Evolutionary conservation across 2,329 filamentous ascomycete genomes (phyloP).

Genomic region (Cordyceps militaris): DNA sequence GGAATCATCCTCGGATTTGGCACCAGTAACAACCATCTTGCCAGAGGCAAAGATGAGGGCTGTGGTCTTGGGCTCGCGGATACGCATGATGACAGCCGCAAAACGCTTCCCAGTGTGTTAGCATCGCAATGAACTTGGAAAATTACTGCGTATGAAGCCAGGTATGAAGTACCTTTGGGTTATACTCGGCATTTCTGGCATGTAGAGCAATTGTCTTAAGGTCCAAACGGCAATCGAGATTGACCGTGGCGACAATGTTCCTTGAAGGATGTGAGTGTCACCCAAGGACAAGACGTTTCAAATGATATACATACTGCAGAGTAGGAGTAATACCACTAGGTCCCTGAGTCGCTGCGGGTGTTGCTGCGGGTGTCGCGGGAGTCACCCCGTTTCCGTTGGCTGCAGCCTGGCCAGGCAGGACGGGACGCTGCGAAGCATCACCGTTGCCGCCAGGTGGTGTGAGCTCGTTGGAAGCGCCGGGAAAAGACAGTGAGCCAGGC

Average conservation of each 20-base stretch:
- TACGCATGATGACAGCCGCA: constrained; percentile 98
- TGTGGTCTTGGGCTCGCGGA: constrained; percentile 97
- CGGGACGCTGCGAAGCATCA: constrained; percentile 36
- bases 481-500: constrained; percentile 86
- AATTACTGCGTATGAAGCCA: constrained; percentile 4
- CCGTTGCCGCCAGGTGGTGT: constrained; percentile 71
- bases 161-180: constrained; percentile 71
- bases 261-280: constrained; percentile 58
- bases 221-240: constrained; percentile 93
- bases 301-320: constrained; percentile 82
- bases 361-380: constrained; percentile 85
- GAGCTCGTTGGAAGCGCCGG: constrained; percentile 73
- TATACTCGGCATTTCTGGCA: constrained; percentile 97
- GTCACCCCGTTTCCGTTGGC: constrained; percentile 70
- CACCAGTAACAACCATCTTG: constrained; percentile 99
- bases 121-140: constrained; percentile 16
- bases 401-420: constrained; percentile 46
- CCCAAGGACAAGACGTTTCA: constrained; percentile 28
- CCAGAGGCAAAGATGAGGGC: constrained; percentile 96
- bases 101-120: constrained; percentile 64
- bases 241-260: constrained; percentile 99
- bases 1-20: constrained; percentile 95
- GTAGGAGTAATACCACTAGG: constrained; percentile 88
- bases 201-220: constrained; percentile 98
- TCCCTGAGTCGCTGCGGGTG: constrained; percentile 73